Conservation (phyloP, 208 protist genomes). For the Acanthamoeba triangularis region DNA sequence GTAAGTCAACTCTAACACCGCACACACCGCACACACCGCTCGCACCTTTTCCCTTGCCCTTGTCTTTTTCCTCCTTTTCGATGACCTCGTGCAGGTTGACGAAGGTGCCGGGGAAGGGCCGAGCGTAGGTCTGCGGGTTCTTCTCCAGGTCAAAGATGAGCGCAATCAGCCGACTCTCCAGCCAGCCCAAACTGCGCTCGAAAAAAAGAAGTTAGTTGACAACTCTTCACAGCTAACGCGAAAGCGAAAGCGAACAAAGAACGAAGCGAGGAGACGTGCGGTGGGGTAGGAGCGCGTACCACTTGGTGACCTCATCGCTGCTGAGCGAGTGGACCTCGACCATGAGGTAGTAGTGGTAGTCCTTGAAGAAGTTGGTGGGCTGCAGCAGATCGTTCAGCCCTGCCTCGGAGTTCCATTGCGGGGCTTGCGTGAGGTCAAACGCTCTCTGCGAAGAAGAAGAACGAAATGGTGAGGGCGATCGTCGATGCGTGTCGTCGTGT, state of each 20-base stretch:
- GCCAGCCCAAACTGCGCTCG: slow-evolving; percentile 1
- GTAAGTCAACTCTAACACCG: no score
- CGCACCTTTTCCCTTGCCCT: background rate
- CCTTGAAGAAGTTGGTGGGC: slow-evolving; percentile 72
- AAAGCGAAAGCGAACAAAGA: background rate
- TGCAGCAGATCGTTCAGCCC: background rate
- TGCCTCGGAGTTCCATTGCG: background rate
- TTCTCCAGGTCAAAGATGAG: slow-evolving; percentile 54
- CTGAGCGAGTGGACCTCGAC: slow-evolving; percentile 53
- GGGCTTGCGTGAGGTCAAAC: background rate
- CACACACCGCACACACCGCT: background rate
- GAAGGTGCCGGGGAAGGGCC: slow-evolving; percentile 43
- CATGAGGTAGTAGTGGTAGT: slow-evolving; percentile 64
- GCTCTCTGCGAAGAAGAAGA: background rate
- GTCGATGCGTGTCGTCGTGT: background rate
- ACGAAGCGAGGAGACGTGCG: background rate
- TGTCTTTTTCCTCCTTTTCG: slow-evolving; percentile 18
- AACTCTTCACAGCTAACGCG: no score
- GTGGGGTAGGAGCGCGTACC: background rate
- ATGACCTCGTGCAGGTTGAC: slow-evolving; percentile 44
- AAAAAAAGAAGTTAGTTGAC: background rate
- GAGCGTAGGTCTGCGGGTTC: slow-evolving; percentile 55
- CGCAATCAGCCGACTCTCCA: slow-evolving; percentile 31
- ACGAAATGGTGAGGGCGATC: background rate
- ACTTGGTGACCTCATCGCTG: background rate